phyloP scores from a whole-genome alignment of 1,139 yeast genomes.

The Hansenula lynferdii region DNA sequence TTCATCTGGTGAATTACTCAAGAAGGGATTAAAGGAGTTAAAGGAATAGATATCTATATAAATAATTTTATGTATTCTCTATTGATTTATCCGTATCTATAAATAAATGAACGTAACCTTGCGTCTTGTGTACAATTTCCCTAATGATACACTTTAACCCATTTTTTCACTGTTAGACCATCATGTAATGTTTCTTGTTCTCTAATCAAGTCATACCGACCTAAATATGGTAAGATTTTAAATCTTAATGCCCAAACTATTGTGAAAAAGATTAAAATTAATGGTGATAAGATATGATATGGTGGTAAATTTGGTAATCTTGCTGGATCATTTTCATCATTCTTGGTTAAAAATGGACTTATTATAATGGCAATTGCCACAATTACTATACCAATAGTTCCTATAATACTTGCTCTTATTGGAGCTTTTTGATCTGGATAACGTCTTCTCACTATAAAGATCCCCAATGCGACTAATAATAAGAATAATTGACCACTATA shows the following conservation, averaged over 20 bases:
- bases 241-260: slow-evolving; percentile 48
- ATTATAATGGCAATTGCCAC: slow-evolving; percentile 38
- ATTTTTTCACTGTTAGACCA: slow-evolving; percentile 49
- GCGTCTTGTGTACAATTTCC: too few relatives aligned
- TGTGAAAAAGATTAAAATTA: slow-evolving; percentile 31
- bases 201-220: slow-evolving; percentile 37
- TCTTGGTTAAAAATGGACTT: slow-evolving; percentile 40
- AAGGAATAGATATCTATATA: too few relatives aligned
- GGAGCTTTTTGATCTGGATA: slow-evolving; percentile 45
- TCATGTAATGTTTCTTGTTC: slow-evolving; percentile 40
- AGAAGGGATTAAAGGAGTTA: slow-evolving; percentile 7
- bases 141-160: slow-evolving; percentile 36
- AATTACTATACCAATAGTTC: slow-evolving; percentile 37
- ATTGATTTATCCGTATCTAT: background rate
- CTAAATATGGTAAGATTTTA: slow-evolving; percentile 37
- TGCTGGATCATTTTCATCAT: slow-evolving; percentile 36
- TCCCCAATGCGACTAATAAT: slow-evolving; percentile 45
- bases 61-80: too few relatives aligned
- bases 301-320: slow-evolving; percentile 37
- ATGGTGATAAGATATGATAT: slow-evolving; percentile 40
- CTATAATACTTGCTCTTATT: slow-evolving; percentile 41
- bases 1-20: slow-evolving; percentile 16
- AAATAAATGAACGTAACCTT: too few relatives aligned
- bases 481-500: slow-evolving; percentile 49
- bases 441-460: slow-evolving; percentile 42